Evolutionary conservation across 345 rosid species (phyloP).

Genomic region (Rhodamnia rubescens): DNA sequence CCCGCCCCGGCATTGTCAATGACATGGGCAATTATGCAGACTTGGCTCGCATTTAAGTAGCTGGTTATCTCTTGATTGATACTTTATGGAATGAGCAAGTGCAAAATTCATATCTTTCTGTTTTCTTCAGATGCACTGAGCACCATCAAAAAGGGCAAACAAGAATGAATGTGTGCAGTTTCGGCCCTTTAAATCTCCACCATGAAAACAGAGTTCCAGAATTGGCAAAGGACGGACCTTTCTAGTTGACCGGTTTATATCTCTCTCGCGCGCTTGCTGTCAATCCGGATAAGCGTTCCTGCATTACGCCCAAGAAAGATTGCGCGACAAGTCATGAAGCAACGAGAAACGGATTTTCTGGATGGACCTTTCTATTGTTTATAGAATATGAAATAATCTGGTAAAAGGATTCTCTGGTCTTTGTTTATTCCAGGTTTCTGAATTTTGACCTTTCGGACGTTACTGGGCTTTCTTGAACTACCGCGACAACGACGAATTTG

Average conservation of each 20-base stretch:
- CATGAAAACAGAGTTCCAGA: not conserved
- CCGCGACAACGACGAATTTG: no score
- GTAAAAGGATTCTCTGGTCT: no score
- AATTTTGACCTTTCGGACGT: no score
- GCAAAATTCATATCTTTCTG: not conserved
- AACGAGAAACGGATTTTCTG: conserved; percentile 24
- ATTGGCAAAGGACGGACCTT: not conserved
- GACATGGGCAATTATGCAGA: not conserved
- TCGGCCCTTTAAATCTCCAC: not conserved
- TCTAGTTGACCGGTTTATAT: not conserved
- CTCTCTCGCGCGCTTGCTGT: not conserved
- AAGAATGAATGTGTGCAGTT: not conserved
- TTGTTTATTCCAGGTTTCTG: no score
- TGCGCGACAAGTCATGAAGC: conserved; percentile 6
- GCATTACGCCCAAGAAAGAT: conserved; percentile 5
- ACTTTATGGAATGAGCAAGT: no score
- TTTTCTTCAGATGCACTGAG: not conserved
- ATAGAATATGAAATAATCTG: no score
- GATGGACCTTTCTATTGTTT: no score
- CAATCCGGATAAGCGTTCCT: not conserved
- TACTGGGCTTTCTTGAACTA: no score
- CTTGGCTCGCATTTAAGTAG: not conserved
- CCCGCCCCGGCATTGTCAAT: not conserved
- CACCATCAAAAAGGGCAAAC: not conserved
- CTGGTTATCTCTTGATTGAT: no score